Conservation (phyloP, 768 basidiomycete genomes). For the Rhodotorula babjevae region DNA sequence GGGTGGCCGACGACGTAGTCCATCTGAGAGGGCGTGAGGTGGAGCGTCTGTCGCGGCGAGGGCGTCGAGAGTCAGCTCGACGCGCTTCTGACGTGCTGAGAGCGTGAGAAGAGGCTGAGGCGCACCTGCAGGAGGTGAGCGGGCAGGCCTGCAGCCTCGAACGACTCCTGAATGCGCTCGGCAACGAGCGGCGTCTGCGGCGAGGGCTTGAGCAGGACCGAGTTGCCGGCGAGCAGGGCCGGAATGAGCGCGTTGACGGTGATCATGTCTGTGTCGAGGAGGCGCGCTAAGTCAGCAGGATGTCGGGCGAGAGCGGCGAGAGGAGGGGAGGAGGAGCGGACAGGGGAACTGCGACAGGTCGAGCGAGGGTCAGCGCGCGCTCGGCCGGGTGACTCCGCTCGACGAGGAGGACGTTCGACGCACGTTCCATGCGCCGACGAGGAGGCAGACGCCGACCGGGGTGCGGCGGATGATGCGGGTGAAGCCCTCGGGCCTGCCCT, state of each 20-base stretch:
- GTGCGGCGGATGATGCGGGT: slow-evolving; percentile 73
- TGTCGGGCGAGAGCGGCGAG: too few relatives aligned
- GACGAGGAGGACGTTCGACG: slow-evolving; percentile 43
- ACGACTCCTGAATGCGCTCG: slow-evolving; percentile 67
- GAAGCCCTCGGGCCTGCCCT: slow-evolving; percentile 78
- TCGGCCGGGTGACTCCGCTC: not conserved
- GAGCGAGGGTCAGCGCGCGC: not conserved
- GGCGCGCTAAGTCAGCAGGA: slow-evolving; percentile 12
- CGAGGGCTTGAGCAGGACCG: slow-evolving; percentile 88
- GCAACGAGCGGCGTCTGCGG: slow-evolving; percentile 90
- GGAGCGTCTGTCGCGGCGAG: slow-evolving; percentile 55
- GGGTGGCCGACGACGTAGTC: slow-evolving; percentile 61
- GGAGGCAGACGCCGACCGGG: slow-evolving; percentile 79
- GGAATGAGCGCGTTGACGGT: slow-evolving; percentile 89
- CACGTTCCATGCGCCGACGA: slow-evolving; percentile 90
- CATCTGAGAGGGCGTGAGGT: slow-evolving; percentile 63
- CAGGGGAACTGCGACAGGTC: slow-evolving; percentile 5
- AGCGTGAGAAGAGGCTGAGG: not conserved
- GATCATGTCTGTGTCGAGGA: slow-evolving; percentile 66
- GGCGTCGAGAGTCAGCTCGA: not conserved
- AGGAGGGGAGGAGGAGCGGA: not conserved
- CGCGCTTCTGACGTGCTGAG: too few relatives aligned
- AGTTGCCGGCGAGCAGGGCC: slow-evolving; percentile 79
- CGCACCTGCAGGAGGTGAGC: slow-evolving; percentile 55
- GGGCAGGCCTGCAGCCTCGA: slow-evolving; percentile 74